Evolutionary conservation across 306 rosid genomes (phyloP), one percentile per base, ranked within the genome.

Genomic region (Sicyos edulis): DNA sequence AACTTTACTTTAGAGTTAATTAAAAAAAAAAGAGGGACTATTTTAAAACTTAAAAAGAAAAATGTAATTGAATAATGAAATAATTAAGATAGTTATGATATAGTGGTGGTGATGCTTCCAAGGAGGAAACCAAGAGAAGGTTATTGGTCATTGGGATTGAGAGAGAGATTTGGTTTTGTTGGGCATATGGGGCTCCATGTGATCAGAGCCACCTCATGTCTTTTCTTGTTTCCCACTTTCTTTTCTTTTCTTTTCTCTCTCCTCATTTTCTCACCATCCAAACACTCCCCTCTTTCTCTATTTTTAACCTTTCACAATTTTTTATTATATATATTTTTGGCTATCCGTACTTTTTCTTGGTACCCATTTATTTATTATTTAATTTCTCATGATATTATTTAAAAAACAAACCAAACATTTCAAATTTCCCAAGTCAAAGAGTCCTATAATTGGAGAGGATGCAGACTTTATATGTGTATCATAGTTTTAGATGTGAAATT

Each of bases 111-210:
- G 91, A 77, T 90, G 98, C 86, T 90, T 88, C 96, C 93, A 78
- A 88, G 88, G 72, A 87, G 98, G 98, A 86, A 88, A 90, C 96
- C 85, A 82, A 79, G 64, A 60, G 45, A 82, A 78, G 61, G 72
- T 76, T 72, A 78, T 82, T 80, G 86, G 81, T 73, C 86, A 82
- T 87, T 82, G 90, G 92, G 95, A 89, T 88, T 84, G 88, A 29
- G 63, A 61, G 64, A 44, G 77, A 78, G 89, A 85, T 88, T 80
- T 77, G 68, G 63, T 80, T 76, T 70, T 89, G 97, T 86, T 86
- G 92, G 92, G 91, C 96, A 92, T 85, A 82, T 86, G 91, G 91
- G 91, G 86, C 90, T 85, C 92, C 88, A 83, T 83, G 85, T 86
- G 85, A 88, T 81, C 87, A 85, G 60, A 68, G 75, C 86, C 92